Conservation (phyloP, 2,329 filamentous ascomycete species). For the Kalmusia sp. region DNA sequence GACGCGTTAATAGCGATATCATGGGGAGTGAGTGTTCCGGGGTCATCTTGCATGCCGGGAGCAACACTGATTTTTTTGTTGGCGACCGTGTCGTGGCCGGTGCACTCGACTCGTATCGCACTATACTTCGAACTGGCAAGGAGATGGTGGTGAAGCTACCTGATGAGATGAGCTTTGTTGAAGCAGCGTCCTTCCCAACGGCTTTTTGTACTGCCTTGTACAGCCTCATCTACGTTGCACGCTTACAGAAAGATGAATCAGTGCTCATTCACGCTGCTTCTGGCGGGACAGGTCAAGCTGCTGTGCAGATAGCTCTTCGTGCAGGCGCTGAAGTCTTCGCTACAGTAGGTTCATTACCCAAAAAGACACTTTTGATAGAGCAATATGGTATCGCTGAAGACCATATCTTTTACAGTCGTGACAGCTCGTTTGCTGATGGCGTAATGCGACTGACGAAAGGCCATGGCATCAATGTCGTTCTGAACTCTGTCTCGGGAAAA, state of each 20-base stretch:
- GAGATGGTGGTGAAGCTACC: neutral
- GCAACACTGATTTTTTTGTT: neutral
- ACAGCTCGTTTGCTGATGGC: slow-evolving; percentile 32
- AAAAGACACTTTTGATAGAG: slow-evolving; percentile 5
- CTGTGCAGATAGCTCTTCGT: slow-evolving; percentile 25
- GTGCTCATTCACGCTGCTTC: slow-evolving; percentile 34
- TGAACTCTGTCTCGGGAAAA: slow-evolving; percentile 40
- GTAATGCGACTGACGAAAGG: slow-evolving; percentile 30
- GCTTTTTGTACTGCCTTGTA: slow-evolving; percentile 24
- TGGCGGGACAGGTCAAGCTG: slow-evolving; percentile 30
- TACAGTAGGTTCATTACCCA: slow-evolving; percentile 17
- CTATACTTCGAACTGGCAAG: neutral
- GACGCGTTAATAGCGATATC: slow-evolving; percentile 28
- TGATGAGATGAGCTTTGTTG: neutral
- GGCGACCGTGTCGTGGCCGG: neutral
- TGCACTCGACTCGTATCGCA: neutral
- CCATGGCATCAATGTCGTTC: slow-evolving; percentile 43
- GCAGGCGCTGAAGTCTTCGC: slow-evolving; percentile 26
- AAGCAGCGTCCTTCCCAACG: neutral
- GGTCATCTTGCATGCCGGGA: slow-evolving; percentile 7
- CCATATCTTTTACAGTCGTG: slow-evolving; percentile 41
- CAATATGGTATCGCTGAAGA: slow-evolving; percentile 30
- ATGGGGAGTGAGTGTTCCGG: slow-evolving; percentile 25
- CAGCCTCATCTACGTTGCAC: slow-evolving; percentile 26
- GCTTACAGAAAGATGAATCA: slow-evolving; percentile 36